Percentiles rank a stretch among this genome's conserved stretches.
phyloP scores from a whole-genome alignment of 805 yeast genomes.

The Cyberlindnera maritima region DNA sequence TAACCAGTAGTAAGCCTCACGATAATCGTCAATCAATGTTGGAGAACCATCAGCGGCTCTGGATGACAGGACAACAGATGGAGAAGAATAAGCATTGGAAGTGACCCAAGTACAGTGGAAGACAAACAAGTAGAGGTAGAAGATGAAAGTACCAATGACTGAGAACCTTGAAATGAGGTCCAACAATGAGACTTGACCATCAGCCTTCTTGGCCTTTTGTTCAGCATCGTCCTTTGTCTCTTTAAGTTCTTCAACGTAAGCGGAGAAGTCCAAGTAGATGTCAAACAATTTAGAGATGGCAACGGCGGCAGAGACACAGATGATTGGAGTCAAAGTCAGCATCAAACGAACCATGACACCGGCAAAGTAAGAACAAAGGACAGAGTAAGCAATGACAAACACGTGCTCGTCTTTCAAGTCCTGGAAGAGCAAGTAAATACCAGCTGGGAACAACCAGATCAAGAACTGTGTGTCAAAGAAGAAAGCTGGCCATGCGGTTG shows the following conservation, averaged over 20 bases:
- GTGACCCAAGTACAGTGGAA: slow-evolving; percentile 98
- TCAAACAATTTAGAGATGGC: slow-evolving; percentile 84
- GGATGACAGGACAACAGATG: slow-evolving; percentile 92
- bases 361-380: slow-evolving; percentile 94
- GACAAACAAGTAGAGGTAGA: slow-evolving; percentile 79
- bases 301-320: slow-evolving; percentile 90
- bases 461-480: slow-evolving; percentile 90
- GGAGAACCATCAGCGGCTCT: slow-evolving; percentile 81
- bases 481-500: slow-evolving; percentile 99
- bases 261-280: slow-evolving; percentile 66
- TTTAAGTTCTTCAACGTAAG: slow-evolving; percentile 22
- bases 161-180: slow-evolving; percentile 50
- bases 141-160: slow-evolving; percentile 65
- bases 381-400: slow-evolving; percentile 86
- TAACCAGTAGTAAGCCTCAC: slow-evolving; percentile 99
- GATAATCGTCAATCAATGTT: slow-evolving; percentile 87
- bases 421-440: slow-evolving; percentile 85
- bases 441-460: slow-evolving; percentile 98
- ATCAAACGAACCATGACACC: slow-evolving; percentile 99
- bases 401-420: slow-evolving; percentile 90
- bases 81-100: slow-evolving; percentile 92
- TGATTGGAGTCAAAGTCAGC: slow-evolving; percentile 94
- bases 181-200: slow-evolving; percentile 15
- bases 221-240: slow-evolving; percentile 4
- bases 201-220: slow-evolving; percentile 7